These are phyloP conservation scores for Yamadazyma epiphylla DNA, from an alignment of 1,139 yeast species.

Conservation along the genomic window DNA sequence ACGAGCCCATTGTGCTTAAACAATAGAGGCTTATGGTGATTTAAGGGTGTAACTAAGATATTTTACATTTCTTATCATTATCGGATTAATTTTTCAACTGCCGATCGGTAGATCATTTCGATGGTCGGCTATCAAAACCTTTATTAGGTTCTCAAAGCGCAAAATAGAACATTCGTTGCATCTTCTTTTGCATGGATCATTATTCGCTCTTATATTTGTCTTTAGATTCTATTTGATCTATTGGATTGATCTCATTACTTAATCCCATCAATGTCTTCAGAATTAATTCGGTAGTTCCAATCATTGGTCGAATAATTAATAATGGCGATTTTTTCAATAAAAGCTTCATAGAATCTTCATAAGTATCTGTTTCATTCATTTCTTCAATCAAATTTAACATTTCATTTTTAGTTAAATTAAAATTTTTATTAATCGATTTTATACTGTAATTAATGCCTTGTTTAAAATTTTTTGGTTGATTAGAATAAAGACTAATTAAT, in stretches of 20 bases:
- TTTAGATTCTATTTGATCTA: slow-evolving; percentile 33
- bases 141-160: too few species aligned
- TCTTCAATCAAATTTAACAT: slow-evolving; percentile 57
- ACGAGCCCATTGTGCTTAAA: too few species aligned
- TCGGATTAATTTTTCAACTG: too few species aligned
- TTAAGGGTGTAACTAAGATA: too few species aligned
- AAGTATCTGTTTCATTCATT: slow-evolving; percentile 56
- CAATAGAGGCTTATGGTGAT: too few species aligned
- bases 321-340: slow-evolving; percentile 79
- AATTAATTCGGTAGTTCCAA: slow-evolving; percentile 90
- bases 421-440: slow-evolving; percentile 64
- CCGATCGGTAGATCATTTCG: too few species aligned
- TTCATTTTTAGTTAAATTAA: slow-evolving; percentile 63
- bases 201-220: slow-evolving; percentile 25
- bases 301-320: slow-evolving; percentile 76
- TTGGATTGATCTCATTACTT: slow-evolving; percentile 75
- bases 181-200: background rate
- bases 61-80: too few species aligned
- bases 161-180: background rate
- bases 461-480: slow-evolving; percentile 70
- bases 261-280: slow-evolving; percentile 81
- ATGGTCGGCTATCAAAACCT: too few species aligned
- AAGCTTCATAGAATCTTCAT: slow-evolving; percentile 64
- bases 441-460: slow-evolving; percentile 77
- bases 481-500: slow-evolving; percentile 72